Base-by-base conservation (phyloP, 768 basidiomycete species). In the Panellus pusillus region DNA sequence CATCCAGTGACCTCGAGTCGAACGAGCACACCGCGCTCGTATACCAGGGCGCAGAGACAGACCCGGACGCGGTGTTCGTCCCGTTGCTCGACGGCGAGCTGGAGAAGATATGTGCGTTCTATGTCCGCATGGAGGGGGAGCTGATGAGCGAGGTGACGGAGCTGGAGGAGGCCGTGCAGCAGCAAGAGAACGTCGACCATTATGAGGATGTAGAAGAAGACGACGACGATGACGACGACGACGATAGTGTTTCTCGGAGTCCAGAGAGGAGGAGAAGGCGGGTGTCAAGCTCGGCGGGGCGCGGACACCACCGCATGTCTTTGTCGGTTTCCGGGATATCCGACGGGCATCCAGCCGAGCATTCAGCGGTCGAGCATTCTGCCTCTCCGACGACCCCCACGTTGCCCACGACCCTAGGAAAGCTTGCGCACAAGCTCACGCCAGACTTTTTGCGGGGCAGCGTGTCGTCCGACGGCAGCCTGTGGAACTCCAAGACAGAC, bases 61-160 rank as follows among this genome's bases (percentile, higher is more conserved):
- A n/a, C n/a, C n/a, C n/a, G n/a, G 82, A 91, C 64, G 65, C 68
- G 13, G 69, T 78, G 15, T 98, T 98, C 68, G 67, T 78, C 9
- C 83, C 87, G 0, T 75, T 93, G 1, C 78, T 97, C 28, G 88
- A 97, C 68, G 75, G 79, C 56, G 94, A 99, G 64, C 76, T 95
- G 28, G 75, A 77, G 64, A 97, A 94, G 78, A 86, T 98, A 15
- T 71, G 74, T 18, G 48, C 72, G 0, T 98, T 98, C 68, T 98
- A 98, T 68, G 78, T 80, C 43, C 63, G 69, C 2, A 91, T 95
- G 69, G 86, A 91, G 64, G 79, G 76, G 41, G 89, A 94, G 44
- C 71, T 97, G 1, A 61, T 80, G 5, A 78, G 79, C 1, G 87
- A 88, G 29, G 69, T 88, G 5, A 68, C 70, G 0, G 78, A 79